Percentiles rank a stretch among this genome's conserved stretches.
Conservation (phyloP, 169 alveolate species). For the Plasmodium inui region DNA sequence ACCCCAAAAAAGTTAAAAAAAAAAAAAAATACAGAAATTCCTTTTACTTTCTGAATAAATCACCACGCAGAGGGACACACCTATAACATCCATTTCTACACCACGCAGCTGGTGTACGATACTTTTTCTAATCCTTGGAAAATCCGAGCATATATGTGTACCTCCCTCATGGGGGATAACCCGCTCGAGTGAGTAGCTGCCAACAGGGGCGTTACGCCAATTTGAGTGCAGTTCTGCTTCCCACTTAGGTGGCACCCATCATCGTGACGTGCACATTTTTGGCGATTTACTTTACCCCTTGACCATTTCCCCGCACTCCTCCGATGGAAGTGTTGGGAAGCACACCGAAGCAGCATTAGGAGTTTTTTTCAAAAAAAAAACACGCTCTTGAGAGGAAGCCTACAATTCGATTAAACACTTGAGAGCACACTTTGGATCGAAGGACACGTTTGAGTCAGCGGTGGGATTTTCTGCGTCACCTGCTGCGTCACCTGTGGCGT, state of each 20-base stretch:
- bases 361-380: neutral
- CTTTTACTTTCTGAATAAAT: neutral
- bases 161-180: neutral
- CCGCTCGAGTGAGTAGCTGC: neutral
- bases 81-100: neutral
- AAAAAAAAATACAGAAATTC: neutral
- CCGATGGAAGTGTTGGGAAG: neutral
- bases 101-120: neutral
- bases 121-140: neutral
- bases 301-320: neutral
- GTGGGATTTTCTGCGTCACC: too few species aligned
- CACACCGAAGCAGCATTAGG: neutral
- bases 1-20: neutral
- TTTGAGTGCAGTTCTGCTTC: neutral
- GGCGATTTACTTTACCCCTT: neutral
- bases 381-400: neutral
- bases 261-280: neutral
- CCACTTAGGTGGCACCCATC: neutral
- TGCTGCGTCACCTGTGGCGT: too few species aligned
- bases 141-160: neutral
- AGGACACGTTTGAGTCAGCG: neutral
- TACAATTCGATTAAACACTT: neutral
- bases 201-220: neutral
- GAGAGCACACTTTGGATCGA: neutral
- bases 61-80: neutral